Evolutionary conservation across 495 filamentous ascomycete species (phyloP).

Genomic region (Polyplosphaeria fusca): DNA sequence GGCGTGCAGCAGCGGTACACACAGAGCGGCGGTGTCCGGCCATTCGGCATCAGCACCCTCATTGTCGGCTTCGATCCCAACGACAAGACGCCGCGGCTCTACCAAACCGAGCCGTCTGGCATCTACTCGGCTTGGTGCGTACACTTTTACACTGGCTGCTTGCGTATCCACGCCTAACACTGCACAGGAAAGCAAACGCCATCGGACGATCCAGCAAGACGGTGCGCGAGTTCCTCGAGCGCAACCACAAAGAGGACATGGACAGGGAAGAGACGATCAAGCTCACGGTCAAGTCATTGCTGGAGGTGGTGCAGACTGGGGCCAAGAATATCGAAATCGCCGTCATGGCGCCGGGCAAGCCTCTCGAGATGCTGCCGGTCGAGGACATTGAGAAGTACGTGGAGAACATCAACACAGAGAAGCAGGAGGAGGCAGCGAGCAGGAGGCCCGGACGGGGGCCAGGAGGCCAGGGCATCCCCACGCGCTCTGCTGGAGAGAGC

Average conservation of each 20-base stretch:
- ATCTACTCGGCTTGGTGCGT: constrained; percentile 96
- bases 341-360: constrained; percentile 92
- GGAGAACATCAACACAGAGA: constrained; percentile 97
- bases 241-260: constrained; percentile 97
- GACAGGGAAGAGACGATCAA: constrained; percentile 94
- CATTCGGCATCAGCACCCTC: constrained; percentile 96
- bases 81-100: constrained; percentile 78
- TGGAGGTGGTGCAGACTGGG: constrained; percentile 97
- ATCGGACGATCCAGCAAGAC: constrained; percentile 98
- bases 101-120: constrained; percentile 96
- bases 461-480: constrained; percentile 75
- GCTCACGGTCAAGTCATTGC: constrained; percentile 91
- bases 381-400: constrained; percentile 96
- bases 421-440: constrained; percentile 95
- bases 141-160: background rate
- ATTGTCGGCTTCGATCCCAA: constrained; percentile 96
- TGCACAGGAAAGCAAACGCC: constrained; percentile 90
- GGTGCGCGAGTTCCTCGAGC: constrained; percentile 94
- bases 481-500: constrained; percentile 53
- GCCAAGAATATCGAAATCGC: constrained; percentile 99
- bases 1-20: constrained; percentile 98
- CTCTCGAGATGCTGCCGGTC: constrained; percentile 87
- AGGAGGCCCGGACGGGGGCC: constrained; percentile 84
- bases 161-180: background rate
- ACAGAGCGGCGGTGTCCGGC: constrained; percentile 93